Percentiles rank a stretch among this genome's conserved stretches.
phyloP scores from a whole-genome alignment of 208 protist species.

The Leishmania lainsoni region DNA sequence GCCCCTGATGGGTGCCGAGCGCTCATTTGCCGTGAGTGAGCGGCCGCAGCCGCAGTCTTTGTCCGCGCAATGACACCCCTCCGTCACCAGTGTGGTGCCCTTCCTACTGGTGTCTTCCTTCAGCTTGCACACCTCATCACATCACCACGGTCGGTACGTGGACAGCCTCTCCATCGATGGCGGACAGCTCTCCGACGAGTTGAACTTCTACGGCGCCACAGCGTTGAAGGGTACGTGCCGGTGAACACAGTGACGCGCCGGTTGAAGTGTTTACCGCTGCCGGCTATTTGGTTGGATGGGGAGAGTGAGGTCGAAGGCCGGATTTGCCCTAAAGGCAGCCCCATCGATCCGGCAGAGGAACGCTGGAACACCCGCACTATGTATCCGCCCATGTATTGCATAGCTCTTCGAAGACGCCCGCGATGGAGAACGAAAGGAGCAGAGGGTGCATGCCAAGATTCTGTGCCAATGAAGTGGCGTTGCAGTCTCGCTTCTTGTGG shows the following conservation, averaged over 20 bases:
- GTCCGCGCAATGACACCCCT: slow-evolving; percentile 7
- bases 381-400: slow-evolving; percentile 42
- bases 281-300: slow-evolving; percentile 46
- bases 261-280: slow-evolving; percentile 29
- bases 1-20: slow-evolving; percentile 35
- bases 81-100: slow-evolving; percentile 24
- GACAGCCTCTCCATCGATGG: slow-evolving; percentile 15
- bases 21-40: slow-evolving; percentile 30
- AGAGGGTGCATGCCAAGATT: slow-evolving; percentile 7
- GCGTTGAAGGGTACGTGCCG: slow-evolving; percentile 38
- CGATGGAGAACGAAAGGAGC: background rate
- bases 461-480: slow-evolving; percentile 3
- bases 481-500: background rate
- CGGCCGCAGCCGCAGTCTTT: background rate
- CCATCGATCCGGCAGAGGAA: slow-evolving; percentile 16
- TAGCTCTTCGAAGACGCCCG: background rate
- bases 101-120: slow-evolving; percentile 47
- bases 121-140: slow-evolving; percentile 12
- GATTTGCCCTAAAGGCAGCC: slow-evolving; percentile 38
- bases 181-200: slow-evolving; percentile 10
- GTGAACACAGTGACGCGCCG: slow-evolving; percentile 35
- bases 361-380: slow-evolving; percentile 47
- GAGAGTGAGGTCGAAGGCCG: slow-evolving; percentile 41
- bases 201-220: slow-evolving; percentile 24
- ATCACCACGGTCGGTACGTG: background rate